A percentile compares a stretch with the other conserved stretches of the same genome.
Evolutionary conservation across 2,329 filamentous ascomycete species (phyloP).

Genomic region (Penicillium sp.): DNA sequence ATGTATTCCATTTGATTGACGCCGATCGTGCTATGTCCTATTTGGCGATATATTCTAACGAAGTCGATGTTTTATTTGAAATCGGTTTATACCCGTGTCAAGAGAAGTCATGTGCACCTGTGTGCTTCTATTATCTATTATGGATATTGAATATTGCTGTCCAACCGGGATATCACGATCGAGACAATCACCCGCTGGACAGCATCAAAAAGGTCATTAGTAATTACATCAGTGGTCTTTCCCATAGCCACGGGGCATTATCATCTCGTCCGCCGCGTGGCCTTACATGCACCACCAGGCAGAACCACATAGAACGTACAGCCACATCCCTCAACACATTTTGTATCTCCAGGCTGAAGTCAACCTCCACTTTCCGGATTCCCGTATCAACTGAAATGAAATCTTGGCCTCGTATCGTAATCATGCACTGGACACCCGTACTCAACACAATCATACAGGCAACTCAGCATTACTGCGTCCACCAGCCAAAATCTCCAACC

Average conservation of each 20-base stretch:
- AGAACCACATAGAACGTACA: not conserved
- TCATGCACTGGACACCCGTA: not conserved
- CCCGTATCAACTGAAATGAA: not conserved
- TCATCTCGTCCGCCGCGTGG: conserved; percentile 13
- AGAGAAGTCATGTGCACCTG: conserved; percentile 14
- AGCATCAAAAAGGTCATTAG: conserved; percentile 25
- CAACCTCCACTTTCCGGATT: too few relatives aligned
- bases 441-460: conserved; percentile 32
- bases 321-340: not conserved
- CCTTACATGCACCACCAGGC: not conserved
- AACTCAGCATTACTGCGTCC: conserved; percentile 75
- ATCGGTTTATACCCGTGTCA: not conserved
- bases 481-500: conserved; percentile 71
- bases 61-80: not conserved
- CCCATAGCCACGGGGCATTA: conserved; percentile 7
- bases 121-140: conserved; percentile 22
- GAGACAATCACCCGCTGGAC: not conserved
- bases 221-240: conserved; percentile 24
- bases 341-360: not conserved
- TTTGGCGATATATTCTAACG: not conserved
- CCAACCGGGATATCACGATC: not conserved
- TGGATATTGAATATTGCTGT: conserved; percentile 17
- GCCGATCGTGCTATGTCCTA: not conserved
- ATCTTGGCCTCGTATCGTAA: conserved; percentile 4
- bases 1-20: conserved; percentile 1